Evolutionary conservation across 2,329 filamentous ascomycete species (phyloP).

Genomic region (Zarea fungicola): DNA sequence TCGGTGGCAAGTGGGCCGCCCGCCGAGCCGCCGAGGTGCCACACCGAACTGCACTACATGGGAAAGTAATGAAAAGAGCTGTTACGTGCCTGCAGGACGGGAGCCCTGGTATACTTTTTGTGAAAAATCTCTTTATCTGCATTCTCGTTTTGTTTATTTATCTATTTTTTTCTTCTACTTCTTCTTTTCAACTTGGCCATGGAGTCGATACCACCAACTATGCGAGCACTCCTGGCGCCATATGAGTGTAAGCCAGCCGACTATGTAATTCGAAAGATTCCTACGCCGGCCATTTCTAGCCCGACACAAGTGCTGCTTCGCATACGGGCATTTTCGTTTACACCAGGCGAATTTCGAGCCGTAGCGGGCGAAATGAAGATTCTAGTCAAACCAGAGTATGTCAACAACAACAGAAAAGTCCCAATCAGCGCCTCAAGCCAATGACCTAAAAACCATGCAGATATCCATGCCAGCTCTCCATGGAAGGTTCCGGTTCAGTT

Average conservation of each 20-base stretch:
- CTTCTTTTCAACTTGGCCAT: conserved; percentile 17
- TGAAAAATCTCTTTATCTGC: no score
- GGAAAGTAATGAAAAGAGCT: no score
- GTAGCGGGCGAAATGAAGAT: conserved; percentile 22
- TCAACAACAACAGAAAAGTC: neutral
- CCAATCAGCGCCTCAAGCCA: neutral
- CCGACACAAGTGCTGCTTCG: conserved; percentile 39
- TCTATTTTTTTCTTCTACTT: neutral
- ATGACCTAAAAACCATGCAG: conserved; percentile 1
- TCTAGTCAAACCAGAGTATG: conserved; percentile 25
- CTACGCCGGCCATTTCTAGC: conserved; percentile 37
- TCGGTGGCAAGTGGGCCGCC: conserved; percentile 7
- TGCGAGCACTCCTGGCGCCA: conserved; percentile 39
- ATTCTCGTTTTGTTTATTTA: no score
- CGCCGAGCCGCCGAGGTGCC: conserved; percentile 13
- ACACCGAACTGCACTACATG: no score
- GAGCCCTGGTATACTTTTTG: no score
- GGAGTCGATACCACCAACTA: conserved; percentile 30
- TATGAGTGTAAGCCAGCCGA: conserved; percentile 32
- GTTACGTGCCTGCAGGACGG: no score
- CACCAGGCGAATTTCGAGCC: conserved; percentile 31
- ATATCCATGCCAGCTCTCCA: conserved; percentile 22
- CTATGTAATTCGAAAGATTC: conserved; percentile 37
- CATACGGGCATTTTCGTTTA: conserved; percentile 32
- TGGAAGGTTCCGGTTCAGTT: conserved; percentile 30